Conservation (phyloP, 2,329 filamentous ascomycete genomes). For the Cladobotryum mycophilum region DNA sequence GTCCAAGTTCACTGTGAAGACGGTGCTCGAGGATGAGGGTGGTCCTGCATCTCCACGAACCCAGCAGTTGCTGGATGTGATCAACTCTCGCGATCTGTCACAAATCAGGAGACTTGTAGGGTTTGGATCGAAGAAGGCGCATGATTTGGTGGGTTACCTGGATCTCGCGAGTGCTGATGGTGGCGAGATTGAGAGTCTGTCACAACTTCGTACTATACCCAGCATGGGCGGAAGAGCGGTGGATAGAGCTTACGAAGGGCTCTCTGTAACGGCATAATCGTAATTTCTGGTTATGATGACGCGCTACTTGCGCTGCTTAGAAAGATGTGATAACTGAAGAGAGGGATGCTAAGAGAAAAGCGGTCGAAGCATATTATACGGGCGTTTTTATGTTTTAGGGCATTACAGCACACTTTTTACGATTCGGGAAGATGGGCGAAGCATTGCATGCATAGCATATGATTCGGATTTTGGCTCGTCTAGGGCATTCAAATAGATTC, state of each 20-base stretch:
- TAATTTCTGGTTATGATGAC: background rate
- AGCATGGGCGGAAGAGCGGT: constrained; percentile 52
- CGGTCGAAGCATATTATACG: background rate
- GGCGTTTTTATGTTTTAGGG: background rate
- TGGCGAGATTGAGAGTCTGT: constrained; percentile 40
- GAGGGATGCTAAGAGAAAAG: background rate
- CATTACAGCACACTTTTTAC: background rate
- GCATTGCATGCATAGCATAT: constrained; percentile 1
- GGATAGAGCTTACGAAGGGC: constrained; percentile 49
- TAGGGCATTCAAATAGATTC: background rate
- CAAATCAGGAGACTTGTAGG: constrained; percentile 63
- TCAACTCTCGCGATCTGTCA: constrained; percentile 64
- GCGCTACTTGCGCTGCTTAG: constrained; percentile 4
- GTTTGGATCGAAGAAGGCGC: constrained; percentile 66
- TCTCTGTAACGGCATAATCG: constrained; percentile 20
- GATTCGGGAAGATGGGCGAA: background rate
- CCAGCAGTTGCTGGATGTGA: constrained; percentile 57
- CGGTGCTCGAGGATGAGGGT: constrained; percentile 31
- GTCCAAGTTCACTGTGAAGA: constrained; percentile 20
- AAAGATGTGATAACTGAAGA: background rate
- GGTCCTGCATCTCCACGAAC: constrained; percentile 48
- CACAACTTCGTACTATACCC: constrained; percentile 47
- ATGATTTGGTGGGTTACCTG: constrained; percentile 52
- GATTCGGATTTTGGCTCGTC: background rate
- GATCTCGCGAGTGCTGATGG: constrained; percentile 36